Conservation (phyloP, 495 filamentous ascomycete species). For the Penicillium manginii region DNA sequence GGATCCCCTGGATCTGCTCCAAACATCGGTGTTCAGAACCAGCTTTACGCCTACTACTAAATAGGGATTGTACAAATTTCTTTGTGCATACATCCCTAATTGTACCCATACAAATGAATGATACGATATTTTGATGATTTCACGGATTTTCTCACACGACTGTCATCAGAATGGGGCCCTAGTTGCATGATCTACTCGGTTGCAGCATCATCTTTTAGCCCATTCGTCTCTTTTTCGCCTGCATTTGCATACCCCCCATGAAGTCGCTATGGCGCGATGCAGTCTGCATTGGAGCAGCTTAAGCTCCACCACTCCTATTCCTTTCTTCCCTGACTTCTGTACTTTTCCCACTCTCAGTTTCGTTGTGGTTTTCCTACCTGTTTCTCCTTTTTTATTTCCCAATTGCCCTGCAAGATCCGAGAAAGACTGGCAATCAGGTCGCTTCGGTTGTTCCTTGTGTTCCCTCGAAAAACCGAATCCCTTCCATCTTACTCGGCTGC, state of each 20-base stretch:
- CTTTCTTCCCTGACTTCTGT: slow-evolving; percentile 16
- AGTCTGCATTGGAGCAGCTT: slow-evolving; percentile 11
- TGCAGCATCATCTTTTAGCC: slow-evolving; percentile 27
- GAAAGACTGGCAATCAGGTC: not conserved
- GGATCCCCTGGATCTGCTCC: slow-evolving; percentile 24
- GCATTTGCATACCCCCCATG: slow-evolving; percentile 15
- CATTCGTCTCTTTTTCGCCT: slow-evolving; percentile 21
- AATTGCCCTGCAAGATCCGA: slow-evolving; percentile 11
- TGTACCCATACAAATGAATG: slow-evolving; percentile 55
- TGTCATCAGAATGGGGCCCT: slow-evolving; percentile 37
- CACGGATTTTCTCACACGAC: slow-evolving; percentile 38
- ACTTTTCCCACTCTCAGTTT: slow-evolving; percentile 9
- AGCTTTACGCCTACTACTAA: slow-evolving; percentile 42
- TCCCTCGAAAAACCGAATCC: not conserved
- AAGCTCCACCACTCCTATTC: not conserved
- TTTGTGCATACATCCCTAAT: slow-evolving; percentile 25
- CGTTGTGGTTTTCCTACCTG: slow-evolving; percentile 11
- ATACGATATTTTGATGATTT: slow-evolving; percentile 50
- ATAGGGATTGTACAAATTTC: slow-evolving; percentile 10
- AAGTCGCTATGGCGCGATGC: slow-evolving; percentile 13
- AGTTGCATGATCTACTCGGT: slow-evolving; percentile 16
- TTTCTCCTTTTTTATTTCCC: slow-evolving; percentile 19
- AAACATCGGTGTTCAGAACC: slow-evolving; percentile 34
- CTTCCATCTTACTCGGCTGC: not conserved
- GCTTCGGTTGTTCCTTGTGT: not conserved